A percentile compares a stretch with the other conserved stretches of the same genome.
Evolutionary conservation across 257 asterid genomes (phyloP).

Genomic region (Misopates orontium): DNA sequence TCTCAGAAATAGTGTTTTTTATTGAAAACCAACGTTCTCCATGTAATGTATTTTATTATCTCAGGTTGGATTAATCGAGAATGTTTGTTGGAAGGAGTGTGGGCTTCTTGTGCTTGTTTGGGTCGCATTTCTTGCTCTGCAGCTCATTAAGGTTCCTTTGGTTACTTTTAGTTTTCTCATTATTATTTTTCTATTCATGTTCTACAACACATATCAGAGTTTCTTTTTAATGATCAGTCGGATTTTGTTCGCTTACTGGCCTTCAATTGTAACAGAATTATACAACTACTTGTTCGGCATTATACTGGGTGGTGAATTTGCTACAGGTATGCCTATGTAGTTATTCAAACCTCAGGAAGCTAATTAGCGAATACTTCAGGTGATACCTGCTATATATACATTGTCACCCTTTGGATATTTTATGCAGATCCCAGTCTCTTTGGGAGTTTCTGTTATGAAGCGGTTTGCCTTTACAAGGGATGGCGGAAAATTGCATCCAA

Average conservation of each 20-base stretch:
- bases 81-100: slow-evolving; percentile 88
- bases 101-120: slow-evolving; percentile 86
- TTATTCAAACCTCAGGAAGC: too few relatives aligned
- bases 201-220: not conserved
- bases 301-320: slow-evolving; percentile 88
- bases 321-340: slow-evolving; percentile 89
- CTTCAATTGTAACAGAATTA: slow-evolving; percentile 53
- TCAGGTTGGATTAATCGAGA: slow-evolving; percentile 75
- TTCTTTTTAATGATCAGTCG: slow-evolving; percentile 22
- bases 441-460: slow-evolving; percentile 73
- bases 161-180: not conserved
- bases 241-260: slow-evolving; percentile 24
- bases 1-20: slow-evolving; percentile 15
- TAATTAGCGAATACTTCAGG: too few relatives aligned
- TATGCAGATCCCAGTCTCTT: slow-evolving; percentile 77
- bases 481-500: slow-evolving; percentile 79
- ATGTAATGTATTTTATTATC: slow-evolving; percentile 26
- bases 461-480: slow-evolving; percentile 74
- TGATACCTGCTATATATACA: not conserved
- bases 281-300: slow-evolving; percentile 58
- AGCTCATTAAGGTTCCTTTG: slow-evolving; percentile 73
- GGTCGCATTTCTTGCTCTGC: slow-evolving; percentile 80
- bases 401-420: not conserved
- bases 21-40: not conserved
- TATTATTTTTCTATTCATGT: not conserved